These are phyloP conservation scores for Penicillium nucicola DNA, from an alignment of 495 filamentous ascomycete species.

Conservation along the genomic window DNA sequence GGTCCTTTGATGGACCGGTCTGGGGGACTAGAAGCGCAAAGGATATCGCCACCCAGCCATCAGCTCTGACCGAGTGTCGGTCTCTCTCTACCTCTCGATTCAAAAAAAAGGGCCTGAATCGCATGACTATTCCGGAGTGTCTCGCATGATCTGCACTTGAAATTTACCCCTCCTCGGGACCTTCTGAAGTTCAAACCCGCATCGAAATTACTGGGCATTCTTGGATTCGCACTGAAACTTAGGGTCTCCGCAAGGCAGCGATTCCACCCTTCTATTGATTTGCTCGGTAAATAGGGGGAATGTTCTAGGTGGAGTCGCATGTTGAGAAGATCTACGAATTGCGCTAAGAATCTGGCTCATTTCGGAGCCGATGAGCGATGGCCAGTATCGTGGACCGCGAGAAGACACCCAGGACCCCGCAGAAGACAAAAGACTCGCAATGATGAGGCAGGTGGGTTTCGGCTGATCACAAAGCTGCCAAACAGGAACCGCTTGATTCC, in stretches of 20 bases:
- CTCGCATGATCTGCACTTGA: slow-evolving; percentile 29
- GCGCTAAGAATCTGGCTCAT: slow-evolving; percentile 4
- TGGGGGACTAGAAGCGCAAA: neutral
- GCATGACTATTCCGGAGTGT: slow-evolving; percentile 25
- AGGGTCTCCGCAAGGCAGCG: neutral
- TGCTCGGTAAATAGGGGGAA: slow-evolving; percentile 3
- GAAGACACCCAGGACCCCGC: too few relatives aligned
- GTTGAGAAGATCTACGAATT: neutral
- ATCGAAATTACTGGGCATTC: slow-evolving; percentile 6
- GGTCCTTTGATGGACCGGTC: neutral
- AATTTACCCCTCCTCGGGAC: slow-evolving; percentile 31
- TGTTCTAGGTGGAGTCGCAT: slow-evolving; percentile 4
- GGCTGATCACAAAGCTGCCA: slow-evolving; percentile 22
- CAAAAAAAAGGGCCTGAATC: slow-evolving; percentile 4
- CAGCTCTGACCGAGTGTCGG: neutral
- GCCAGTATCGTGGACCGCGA: too few relatives aligned
- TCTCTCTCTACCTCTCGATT: neutral
- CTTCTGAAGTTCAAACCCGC: slow-evolving; percentile 16
- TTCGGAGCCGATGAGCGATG: too few relatives aligned
- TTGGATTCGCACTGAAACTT: slow-evolving; percentile 8
- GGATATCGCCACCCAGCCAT: neutral
- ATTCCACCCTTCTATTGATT: too few relatives aligned
- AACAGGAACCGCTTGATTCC: slow-evolving; percentile 28
- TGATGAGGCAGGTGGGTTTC: slow-evolving; percentile 24
- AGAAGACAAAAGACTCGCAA: slow-evolving; percentile 14